Conservation (phyloP, 1,284 basidiomycete genomes). For the Leccinum proximum region DNA sequence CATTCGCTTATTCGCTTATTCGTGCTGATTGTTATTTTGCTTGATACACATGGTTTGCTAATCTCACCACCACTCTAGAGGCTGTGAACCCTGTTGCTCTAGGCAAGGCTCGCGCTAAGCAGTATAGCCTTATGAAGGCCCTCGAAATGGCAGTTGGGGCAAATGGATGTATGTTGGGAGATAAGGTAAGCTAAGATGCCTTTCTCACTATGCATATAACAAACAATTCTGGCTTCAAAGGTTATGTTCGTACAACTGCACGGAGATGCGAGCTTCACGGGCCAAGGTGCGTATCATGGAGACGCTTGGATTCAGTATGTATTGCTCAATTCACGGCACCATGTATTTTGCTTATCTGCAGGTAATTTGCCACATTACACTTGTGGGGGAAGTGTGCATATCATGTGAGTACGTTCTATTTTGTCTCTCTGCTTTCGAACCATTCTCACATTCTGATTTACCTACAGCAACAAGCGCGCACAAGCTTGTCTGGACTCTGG, state of each 20-base stretch:
- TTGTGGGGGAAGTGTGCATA: conserved; percentile 83
- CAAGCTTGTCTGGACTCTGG: not conserved
- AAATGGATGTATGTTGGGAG: conserved; percentile 75
- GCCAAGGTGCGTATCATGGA: conserved; percentile 91
- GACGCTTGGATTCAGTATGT: conserved; percentile 73
- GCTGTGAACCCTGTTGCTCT: conserved; percentile 84
- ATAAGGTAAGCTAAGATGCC: conserved; percentile 38
- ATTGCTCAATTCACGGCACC: not conserved
- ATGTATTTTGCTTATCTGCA: conserved; percentile 26
- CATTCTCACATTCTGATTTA: conserved; percentile 50
- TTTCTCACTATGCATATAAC: not conserved
- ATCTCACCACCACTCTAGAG: conserved; percentile 41
- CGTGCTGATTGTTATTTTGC: not conserved
- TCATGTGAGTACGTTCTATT: conserved; percentile 74
- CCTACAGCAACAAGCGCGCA: conserved; percentile 49
- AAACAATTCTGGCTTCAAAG: conserved; percentile 10
- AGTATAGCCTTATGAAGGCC: conserved; percentile 77
- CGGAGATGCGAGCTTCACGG: conserved; percentile 88
- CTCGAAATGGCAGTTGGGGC: conserved; percentile 35
- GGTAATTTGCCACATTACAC: conserved; percentile 88
- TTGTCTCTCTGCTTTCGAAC: conserved; percentile 37
- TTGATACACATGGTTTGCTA: not conserved
- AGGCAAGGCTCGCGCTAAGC: conserved; percentile 90
- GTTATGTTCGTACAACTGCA: conserved; percentile 89
- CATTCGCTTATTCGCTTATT: not conserved